These are phyloP conservation scores for Neurospora sublineolata DNA, from an alignment of 495 filamentous ascomycete genomes.

Conservation along the genomic window DNA sequence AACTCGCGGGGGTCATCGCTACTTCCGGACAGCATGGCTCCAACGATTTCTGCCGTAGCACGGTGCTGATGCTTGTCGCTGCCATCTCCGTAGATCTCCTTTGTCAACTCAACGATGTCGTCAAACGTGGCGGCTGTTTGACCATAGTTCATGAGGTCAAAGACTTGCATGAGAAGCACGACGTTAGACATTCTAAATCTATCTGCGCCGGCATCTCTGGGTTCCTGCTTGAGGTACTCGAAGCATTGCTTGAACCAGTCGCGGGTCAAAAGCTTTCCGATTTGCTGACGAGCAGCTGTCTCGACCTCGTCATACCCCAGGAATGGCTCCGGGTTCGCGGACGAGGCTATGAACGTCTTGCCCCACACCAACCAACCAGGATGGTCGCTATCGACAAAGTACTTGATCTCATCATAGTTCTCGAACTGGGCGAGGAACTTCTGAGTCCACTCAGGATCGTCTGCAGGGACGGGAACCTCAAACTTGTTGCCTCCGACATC, in stretches of 20 bases:
- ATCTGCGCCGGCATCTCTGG: slow-evolving; percentile 69
- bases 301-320: slow-evolving; percentile 79
- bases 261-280: slow-evolving; percentile 66
- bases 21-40: slow-evolving; percentile 66
- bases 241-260: slow-evolving; percentile 86
- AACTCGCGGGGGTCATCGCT: slow-evolving; percentile 57
- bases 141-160: slow-evolving; percentile 72
- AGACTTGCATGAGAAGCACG: slow-evolving; percentile 73
- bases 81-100: slow-evolving; percentile 73
- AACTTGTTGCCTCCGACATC: slow-evolving; percentile 66
- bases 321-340: slow-evolving; percentile 54
- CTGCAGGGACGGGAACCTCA: slow-evolving; percentile 53
- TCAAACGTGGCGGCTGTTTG: slow-evolving; percentile 65
- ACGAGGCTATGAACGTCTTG: slow-evolving; percentile 67
- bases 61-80: slow-evolving; percentile 97
- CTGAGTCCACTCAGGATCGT: slow-evolving; percentile 67
- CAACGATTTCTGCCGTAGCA: slow-evolving; percentile 88
- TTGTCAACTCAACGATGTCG: slow-evolving; percentile 74
- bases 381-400: slow-evolving; percentile 83
- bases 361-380: slow-evolving; percentile 97
- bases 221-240: slow-evolving; percentile 90
- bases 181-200: slow-evolving; percentile 81
- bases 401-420: slow-evolving; percentile 60
- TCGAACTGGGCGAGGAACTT: slow-evolving; percentile 69
- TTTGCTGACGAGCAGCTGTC: slow-evolving; percentile 59